A percentile compares a stretch with the other conserved stretches of the same genome.
Evolutionary conservation across 2,329 filamentous ascomycete species (phyloP).

Genomic region (Apiospora kogelbergensis): DNA sequence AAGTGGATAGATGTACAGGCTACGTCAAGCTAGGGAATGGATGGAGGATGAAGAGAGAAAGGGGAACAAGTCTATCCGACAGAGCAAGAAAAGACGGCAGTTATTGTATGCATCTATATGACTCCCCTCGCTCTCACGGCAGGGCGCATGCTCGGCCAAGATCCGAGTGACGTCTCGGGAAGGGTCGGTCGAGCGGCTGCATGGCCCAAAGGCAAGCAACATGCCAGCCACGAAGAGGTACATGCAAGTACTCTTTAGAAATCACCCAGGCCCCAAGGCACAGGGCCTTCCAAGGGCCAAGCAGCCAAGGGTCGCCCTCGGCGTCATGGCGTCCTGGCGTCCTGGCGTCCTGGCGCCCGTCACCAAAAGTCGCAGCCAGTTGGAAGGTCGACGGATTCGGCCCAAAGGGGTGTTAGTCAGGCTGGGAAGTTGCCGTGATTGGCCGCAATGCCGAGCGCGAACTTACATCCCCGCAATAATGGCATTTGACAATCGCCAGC

Average conservation of each 20-base stretch:
- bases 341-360: conserved; percentile 8
- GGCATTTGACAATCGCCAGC: no score
- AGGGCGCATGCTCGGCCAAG: conserved; percentile 10
- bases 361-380: background rate
- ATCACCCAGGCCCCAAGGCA: no score
- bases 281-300: background rate
- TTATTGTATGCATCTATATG: background rate
- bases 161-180: conserved; percentile 23
- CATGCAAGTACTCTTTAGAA: background rate
- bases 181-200: conserved; percentile 35
- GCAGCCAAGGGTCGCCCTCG: background rate
- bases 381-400: conserved; percentile 26
- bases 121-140: background rate
- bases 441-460: conserved; percentile 44
- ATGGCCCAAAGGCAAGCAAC: background rate
- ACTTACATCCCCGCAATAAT: background rate
- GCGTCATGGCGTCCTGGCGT: background rate
- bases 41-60: background rate
- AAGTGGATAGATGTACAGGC: background rate
- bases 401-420: conserved; percentile 34
- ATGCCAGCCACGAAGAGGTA: no score
- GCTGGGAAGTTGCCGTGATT: conserved; percentile 37
- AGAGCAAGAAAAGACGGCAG: background rate
- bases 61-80: background rate
- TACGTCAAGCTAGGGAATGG: background rate